Evolutionary conservation across 2,329 filamentous ascomycete genomes (phyloP).

Genomic region (Pseudogymnoascus pannorum): DNA sequence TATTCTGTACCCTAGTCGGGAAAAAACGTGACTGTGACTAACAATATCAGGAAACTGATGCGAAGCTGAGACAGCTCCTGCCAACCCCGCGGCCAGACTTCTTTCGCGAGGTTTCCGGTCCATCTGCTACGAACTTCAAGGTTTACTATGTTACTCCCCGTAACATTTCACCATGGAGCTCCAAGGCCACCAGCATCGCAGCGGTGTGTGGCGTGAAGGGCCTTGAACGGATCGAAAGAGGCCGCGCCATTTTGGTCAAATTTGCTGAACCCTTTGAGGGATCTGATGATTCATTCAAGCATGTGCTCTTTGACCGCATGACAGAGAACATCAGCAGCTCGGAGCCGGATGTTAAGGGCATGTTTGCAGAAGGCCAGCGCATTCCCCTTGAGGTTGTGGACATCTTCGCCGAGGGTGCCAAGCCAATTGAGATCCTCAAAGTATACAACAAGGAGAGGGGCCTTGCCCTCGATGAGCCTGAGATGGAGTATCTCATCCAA

Average conservation of each 20-base stretch:
- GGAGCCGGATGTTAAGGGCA: constrained; percentile 61
- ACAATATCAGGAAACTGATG: constrained; percentile 17
- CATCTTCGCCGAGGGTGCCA: constrained; percentile 57
- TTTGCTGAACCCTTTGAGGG: constrained; percentile 46
- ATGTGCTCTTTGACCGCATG: constrained; percentile 88
- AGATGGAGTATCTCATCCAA: constrained; percentile 92
- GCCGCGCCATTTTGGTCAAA: constrained; percentile 65
- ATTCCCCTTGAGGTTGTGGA: constrained; percentile 66
- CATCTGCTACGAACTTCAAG: constrained; percentile 11
- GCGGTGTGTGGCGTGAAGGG: constrained; percentile 78
- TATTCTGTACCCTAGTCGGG: neutral
- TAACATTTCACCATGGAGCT: constrained; percentile 94
- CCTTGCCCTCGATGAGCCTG: constrained; percentile 76
- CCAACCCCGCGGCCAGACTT: constrained; percentile 10
- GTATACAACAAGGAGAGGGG: constrained; percentile 80
- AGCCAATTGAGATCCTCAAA: constrained; percentile 65
- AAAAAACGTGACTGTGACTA: constrained; percentile 10
- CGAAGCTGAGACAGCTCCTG: constrained; percentile 23
- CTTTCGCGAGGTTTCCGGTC: neutral
- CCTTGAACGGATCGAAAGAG: constrained; percentile 76
- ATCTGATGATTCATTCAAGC: constrained; percentile 50
- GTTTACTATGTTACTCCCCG: constrained; percentile 66
- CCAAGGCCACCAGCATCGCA: constrained; percentile 88
- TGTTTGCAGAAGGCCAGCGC: constrained; percentile 66
- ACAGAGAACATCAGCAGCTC: constrained; percentile 69